Evolutionary conservation across 2,329 filamentous ascomycete genomes (phyloP), one percentile per base, ranked within the genome.

Genomic region (Trematosphaeria pertusa): DNA sequence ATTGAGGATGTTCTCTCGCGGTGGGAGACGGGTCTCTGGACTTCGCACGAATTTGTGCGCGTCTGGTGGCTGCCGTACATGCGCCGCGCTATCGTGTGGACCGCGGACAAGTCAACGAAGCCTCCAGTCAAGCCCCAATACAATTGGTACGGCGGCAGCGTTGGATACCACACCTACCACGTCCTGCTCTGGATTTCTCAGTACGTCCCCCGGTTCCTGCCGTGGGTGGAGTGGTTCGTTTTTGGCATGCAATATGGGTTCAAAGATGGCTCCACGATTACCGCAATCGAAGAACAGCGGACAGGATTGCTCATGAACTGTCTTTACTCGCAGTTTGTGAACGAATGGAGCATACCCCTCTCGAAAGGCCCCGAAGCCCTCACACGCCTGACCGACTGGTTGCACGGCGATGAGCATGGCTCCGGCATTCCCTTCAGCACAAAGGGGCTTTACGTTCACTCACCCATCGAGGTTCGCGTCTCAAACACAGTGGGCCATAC

Each of bases 11-110:
- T 96, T 53, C 78, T 96, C 37, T 76, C 79, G 9, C 78, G 82
- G 5, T 97, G 94, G 91, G 73, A 86, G 14, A 79, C 76, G 5
- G 81, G 81, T 24, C 79, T 97, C 11, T 97, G 94, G 93, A 89
- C 84, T 1, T 82, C 85, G 51, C 84, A 87, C 51, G 91, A 97
- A 71, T 99, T 93, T 65, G 90, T 95, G 19, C 83, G 94, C 20
- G 91, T 97, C 20, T 99, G 94, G 93, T 99, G 94, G 94, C 86
- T 96, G 67, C 94, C 94, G 0, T 96, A 97, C 74, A 91, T 89
- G 67, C 84, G 90, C 45, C 84, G 90, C 35, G 91, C 90, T 0
- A 89, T 97, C 37, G 83, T 95, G 35, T 99, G 94, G 94, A 83
- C 84, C 31, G 94, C 91, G n/a, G 82, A 91, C 37, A 88, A 88